Conservation (phyloP, 2,329 filamentous ascomycete genomes). For the Colletotrichum horii region DNA sequence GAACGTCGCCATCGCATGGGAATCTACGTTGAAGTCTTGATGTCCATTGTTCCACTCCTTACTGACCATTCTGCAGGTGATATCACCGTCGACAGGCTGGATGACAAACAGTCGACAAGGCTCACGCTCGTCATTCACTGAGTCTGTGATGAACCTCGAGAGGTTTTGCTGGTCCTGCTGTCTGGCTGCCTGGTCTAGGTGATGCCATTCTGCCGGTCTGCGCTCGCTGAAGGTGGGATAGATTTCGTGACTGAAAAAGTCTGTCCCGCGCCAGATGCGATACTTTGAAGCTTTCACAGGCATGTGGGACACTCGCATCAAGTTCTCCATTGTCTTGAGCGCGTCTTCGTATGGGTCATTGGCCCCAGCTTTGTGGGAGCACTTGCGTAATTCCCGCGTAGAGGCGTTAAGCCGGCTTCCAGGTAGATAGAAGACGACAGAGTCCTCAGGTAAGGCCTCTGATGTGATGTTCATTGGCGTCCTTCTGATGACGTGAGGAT, state of each 20-base stretch:
- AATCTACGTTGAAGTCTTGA: not conserved
- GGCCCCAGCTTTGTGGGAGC: not conserved
- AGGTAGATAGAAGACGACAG: slow-evolving; percentile 10
- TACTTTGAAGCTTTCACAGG: not conserved
- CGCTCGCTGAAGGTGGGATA: not conserved
- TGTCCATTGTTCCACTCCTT: not conserved
- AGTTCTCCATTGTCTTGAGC: not conserved
- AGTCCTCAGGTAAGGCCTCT: not conserved
- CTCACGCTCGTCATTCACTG: not conserved
- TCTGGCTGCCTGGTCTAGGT: not conserved
- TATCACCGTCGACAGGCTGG: slow-evolving; percentile 3
- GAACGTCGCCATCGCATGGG: not conserved
- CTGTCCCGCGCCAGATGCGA: slow-evolving; percentile 16
- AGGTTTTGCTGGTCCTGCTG: not conserved
- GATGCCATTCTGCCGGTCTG: slow-evolving; percentile 1
- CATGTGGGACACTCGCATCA: not conserved
- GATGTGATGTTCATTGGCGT: not conserved
- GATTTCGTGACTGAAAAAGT: slow-evolving; percentile 11
- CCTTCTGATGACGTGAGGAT: not conserved
- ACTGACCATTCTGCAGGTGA: not conserved
- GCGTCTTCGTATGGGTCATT: slow-evolving; percentile 3
- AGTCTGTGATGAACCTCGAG: slow-evolving; percentile 1
- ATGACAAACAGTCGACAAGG: slow-evolving; percentile 18
- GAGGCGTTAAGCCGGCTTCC: not conserved
- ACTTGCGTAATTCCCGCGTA: not conserved